phyloP scores from a whole-genome alignment of 805 yeast genomes.

The Ogataea neopini region DNA sequence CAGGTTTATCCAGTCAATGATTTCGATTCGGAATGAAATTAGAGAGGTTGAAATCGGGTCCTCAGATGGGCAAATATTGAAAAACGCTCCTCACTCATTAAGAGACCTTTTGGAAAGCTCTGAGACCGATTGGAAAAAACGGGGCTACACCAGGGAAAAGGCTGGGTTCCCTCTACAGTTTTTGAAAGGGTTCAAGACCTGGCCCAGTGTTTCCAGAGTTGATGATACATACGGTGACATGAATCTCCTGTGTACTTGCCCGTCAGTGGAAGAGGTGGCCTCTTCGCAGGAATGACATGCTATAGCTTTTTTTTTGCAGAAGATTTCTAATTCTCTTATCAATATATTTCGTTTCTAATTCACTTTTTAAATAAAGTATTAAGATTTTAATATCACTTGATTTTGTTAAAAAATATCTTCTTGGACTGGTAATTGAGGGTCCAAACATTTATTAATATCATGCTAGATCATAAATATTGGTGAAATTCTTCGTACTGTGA shows the following conservation, averaged over 20 bases:
- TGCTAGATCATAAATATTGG: too few relatives aligned
- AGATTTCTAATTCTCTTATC: too few relatives aligned
- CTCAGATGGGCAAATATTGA: constrained; percentile 67
- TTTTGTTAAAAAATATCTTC: too few relatives aligned
- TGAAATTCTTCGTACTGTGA: too few relatives aligned
- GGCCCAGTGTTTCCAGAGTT: constrained; percentile 94
- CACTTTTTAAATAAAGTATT: too few relatives aligned
- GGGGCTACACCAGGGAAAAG: constrained; percentile 89
- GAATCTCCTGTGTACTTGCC: constrained; percentile 92
- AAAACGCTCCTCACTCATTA: constrained; percentile 90
- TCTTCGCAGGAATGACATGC: not conserved
- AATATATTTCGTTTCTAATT: too few relatives aligned
- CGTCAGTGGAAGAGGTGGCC: constrained; percentile 78
- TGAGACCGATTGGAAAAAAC: constrained; percentile 69
- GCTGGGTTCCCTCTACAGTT: constrained; percentile 91
- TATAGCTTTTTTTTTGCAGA: too few relatives aligned
- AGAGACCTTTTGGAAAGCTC: constrained; percentile 66
- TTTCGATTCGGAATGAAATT: constrained; percentile 81
- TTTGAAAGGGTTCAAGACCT: constrained; percentile 74
- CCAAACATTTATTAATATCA: too few relatives aligned
- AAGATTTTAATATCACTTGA: too few relatives aligned
- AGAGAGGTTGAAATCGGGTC: constrained; percentile 66
- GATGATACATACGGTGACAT: constrained; percentile 95
- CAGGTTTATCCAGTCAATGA: constrained; percentile 85
- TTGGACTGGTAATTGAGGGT: too few relatives aligned